phyloP scores from a whole-genome alignment of 352 stramenopile genomes.

The Phytophthora megakarya region DNA sequence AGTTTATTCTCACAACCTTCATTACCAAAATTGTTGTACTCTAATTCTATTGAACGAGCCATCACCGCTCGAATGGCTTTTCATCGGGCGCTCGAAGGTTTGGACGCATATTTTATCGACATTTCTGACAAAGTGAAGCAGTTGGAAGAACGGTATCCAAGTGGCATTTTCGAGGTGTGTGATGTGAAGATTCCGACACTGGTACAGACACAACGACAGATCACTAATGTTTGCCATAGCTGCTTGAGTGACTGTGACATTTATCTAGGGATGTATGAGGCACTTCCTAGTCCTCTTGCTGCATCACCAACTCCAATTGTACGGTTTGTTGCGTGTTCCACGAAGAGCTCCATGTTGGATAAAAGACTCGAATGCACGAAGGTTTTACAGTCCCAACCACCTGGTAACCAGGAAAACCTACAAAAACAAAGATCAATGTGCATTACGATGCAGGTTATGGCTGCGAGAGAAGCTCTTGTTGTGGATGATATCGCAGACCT shows the following conservation, averaged over 20 bases:
- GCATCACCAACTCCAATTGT: constrained; percentile 40
- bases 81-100: constrained; percentile 34
- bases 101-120: constrained; percentile 50
- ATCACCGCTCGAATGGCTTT: constrained; percentile 69
- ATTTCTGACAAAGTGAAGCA: constrained; percentile 30
- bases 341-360: constrained; percentile 55
- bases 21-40: constrained; percentile 47
- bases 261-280: constrained; percentile 71
- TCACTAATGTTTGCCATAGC: constrained; percentile 55
- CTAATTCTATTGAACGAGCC: constrained; percentile 46
- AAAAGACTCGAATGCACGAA: constrained; percentile 37
- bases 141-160: constrained; percentile 23
- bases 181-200: constrained; percentile 52
- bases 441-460: constrained; percentile 48
- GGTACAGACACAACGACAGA: constrained; percentile 61
- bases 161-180: background rate
- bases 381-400: background rate
- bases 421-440: background rate
- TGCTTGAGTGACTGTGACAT: constrained; percentile 75
- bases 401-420: constrained; percentile 10
- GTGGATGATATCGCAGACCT: constrained; percentile 45
- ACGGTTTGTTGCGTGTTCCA: constrained; percentile 53
- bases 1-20: constrained; percentile 21
- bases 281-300: constrained; percentile 42
- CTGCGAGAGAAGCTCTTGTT: constrained; percentile 32